Percentiles rank a stretch among this genome's conserved stretches.
Conservation (phyloP, 2,329 filamentous ascomycete species). For the Teratosphaeria zuluensis region DNA sequence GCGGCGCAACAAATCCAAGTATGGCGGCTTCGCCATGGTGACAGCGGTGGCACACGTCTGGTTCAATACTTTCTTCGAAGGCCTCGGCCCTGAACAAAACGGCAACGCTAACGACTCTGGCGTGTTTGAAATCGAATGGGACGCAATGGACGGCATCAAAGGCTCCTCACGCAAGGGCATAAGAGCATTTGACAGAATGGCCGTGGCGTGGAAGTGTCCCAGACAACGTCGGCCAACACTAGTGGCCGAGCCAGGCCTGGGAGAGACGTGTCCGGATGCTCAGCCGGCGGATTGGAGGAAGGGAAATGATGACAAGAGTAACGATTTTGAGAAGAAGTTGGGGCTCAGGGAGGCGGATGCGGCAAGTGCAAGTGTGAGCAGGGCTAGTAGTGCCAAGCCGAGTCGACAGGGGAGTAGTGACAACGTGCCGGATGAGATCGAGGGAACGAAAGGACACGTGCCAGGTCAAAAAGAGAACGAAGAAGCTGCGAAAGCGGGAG, state of each 20-base stretch:
- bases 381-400: slow-evolving; percentile 56
- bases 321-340: slow-evolving; percentile 48
- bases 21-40: slow-evolving; percentile 74
- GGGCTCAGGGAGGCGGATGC: slow-evolving; percentile 58
- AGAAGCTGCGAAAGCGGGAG: neutral
- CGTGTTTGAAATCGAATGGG: slow-evolving; percentile 62
- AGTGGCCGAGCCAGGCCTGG: slow-evolving; percentile 57
- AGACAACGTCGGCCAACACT: slow-evolving; percentile 22
- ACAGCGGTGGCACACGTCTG: slow-evolving; percentile 90
- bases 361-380: slow-evolving; percentile 57
- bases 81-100: slow-evolving; percentile 58
- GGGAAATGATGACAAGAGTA: slow-evolving; percentile 25
- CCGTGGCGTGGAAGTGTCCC: slow-evolving; percentile 66
- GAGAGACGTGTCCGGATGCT: slow-evolving; percentile 61
- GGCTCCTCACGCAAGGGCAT: slow-evolving; percentile 76
- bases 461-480: neutral
- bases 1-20: slow-evolving; percentile 67
- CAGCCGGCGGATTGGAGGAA: slow-evolving; percentile 63
- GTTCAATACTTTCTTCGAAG: slow-evolving; percentile 95
- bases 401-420: slow-evolving; percentile 7
- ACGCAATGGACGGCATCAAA: slow-evolving; percentile 87
- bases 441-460: slow-evolving; percentile 14
- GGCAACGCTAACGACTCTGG: slow-evolving; percentile 60
- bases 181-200: slow-evolving; percentile 68
- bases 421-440: slow-evolving; percentile 19